A percentile compares a stretch with the other conserved stretches of the same genome.
These are phyloP conservation scores for Kwoniella sp. DNA, from an alignment of 768 basidiomycete species.

Conservation along the genomic window DNA sequence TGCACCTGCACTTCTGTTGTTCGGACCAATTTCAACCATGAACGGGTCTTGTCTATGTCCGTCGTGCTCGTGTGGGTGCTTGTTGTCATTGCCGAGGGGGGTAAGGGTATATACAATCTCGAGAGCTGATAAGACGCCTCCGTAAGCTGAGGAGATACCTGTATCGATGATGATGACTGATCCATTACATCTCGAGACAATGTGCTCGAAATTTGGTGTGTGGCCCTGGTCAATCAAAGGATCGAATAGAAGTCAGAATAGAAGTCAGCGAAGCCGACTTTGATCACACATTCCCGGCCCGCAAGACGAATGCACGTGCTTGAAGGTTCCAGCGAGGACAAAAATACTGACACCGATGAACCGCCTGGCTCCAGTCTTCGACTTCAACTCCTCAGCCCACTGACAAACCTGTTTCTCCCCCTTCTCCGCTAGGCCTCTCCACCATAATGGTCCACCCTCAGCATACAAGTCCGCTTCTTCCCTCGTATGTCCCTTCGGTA, in stretches of 20 bases:
- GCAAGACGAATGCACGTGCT: no score
- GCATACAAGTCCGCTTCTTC: slow-evolving; percentile 75
- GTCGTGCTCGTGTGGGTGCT: neutral
- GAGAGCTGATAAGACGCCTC: slow-evolving; percentile 85
- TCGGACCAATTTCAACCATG: no score
- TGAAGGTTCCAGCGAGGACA: no score
- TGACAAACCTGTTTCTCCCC: slow-evolving; percentile 69
- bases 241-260: neutral
- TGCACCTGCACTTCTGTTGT: neutral
- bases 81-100: slow-evolving; percentile 58
- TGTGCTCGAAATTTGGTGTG: slow-evolving; percentile 87
- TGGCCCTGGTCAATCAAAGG: slow-evolving; percentile 65
- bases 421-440: slow-evolving; percentile 85
- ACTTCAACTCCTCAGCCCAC: slow-evolving; percentile 70
- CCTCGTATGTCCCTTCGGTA: slow-evolving; percentile 67
- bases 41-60: slow-evolving; percentile 44
- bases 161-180: slow-evolving; percentile 96
- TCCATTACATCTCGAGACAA: slow-evolving; percentile 83
- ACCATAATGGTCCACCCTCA: slow-evolving; percentile 86
- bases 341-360: slow-evolving; percentile 67
- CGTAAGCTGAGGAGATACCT: slow-evolving; percentile 93
- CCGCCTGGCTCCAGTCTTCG: slow-evolving; percentile 75
- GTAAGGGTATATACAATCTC: slow-evolving; percentile 81
- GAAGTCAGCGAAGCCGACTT: no score
- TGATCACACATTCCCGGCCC: no score